Evolutionary conservation across 179 eudicot genomes (phyloP), one percentile per base, ranked within the genome.

Genomic region (Corrigiola litoralis): DNA sequence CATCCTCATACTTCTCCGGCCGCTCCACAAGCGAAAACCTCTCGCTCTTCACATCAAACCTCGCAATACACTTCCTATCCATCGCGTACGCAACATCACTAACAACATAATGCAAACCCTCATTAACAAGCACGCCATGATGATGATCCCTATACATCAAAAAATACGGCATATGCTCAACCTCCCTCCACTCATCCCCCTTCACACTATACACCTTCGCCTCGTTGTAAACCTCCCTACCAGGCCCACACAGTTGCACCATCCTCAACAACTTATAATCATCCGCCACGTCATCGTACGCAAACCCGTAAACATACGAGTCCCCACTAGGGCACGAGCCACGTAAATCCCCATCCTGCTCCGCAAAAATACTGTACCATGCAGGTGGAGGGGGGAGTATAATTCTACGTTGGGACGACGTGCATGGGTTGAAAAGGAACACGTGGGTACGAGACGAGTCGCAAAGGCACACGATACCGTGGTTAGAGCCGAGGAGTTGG

Each of bases 111-210:
- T 56, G 44, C 11, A 56, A 18, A n/a, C 27, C 42, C 7, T 56
- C 28, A 17, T 56, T 56, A 20, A 56, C 61, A 33, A 33, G 28
- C 21, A 34, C 61, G 27, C 57, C 57, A 27, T 53, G 23, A 53
- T 53, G 23, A 27, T 52, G 13, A 52, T 52, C 33, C 6, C 32
- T 1, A 6, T 6, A 29, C 16, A 53, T 52, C 16, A 28, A 10
- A n/a, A 4, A 4, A 10, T 29, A 53, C 7, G 38, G 58, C 4
- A 29, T 25, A n/a, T 20, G 9, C 16, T 16, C 29, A 5, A 28
- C 36, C 31, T 21, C 17, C n/a, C 8, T 53, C 58, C 58, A 53
- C 0, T 36, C 25, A 14, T 52, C 27, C 2, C 6, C 4, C 3
- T n/a, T 16, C 1, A 31, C 14, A 31, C 24, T 53, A 53, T 53